Evolutionary conservation across 2,329 filamentous ascomycete species (phyloP), one percentile per base, ranked within the genome.

Genomic region (Pyrenophora tritici-repentis): DNA sequence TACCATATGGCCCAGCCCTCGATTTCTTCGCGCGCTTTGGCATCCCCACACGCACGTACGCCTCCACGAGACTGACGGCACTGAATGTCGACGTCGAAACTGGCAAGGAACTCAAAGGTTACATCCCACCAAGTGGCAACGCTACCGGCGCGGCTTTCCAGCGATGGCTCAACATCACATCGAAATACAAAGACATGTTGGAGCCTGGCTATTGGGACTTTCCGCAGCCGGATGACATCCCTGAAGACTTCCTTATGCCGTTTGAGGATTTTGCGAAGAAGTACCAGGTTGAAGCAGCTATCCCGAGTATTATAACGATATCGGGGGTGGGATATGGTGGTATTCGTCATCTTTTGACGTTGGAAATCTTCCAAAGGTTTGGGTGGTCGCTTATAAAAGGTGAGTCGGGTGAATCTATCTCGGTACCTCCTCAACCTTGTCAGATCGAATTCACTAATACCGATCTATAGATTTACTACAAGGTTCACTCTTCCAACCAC

Each of bases 211-310:
- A 61, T 14, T 65, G 61, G 62, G 41, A 58, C n/a, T 67, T 66
- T 31, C 63, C 61, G 2, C 13, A 20, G 2, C 75, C 78, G 0
- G 58, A 68, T 12, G 70, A 72, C 6, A 73, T 81, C 0, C 79
- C 79, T 0, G 67, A 72, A 17, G 79, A 81, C 37, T 68, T 83
- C 2, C 67, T 81, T 9, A 62, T 80, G 3, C 74, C 79, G 1
- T 82, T 79, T 49, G 73, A 75, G 14, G 72, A 81, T 2, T 83
- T 82, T 52, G 70, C 78, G 6, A 64, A 72, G 32, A 80, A 79
- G 60, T 74, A 82, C 6, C 33, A 47, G 6, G 42, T 67, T 7
- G 55, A 60, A 40, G 56, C 53, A 10, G 58, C 59, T 1, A 47
- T 61, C 3, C 61, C 62, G 10, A 50, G 56, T 0, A 65, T 64